Evolutionary conservation across 1,284 basidiomycete genomes (phyloP).

Genomic region (Leccinum laetum): DNA sequence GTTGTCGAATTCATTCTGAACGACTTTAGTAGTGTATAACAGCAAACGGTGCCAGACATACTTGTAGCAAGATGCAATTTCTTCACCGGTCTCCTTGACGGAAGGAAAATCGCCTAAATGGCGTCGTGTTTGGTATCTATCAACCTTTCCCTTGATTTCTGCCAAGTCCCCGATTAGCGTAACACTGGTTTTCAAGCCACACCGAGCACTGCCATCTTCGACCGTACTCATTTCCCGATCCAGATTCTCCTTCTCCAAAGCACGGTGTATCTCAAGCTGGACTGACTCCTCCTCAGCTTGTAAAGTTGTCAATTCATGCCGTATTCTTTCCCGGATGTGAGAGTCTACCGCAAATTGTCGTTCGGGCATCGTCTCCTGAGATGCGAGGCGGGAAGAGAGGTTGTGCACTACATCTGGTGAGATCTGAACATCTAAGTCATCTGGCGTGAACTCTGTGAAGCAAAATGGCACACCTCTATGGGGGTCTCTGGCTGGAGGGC

Average conservation of each 20-base stretch:
- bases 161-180: conserved; percentile 71
- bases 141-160: conserved; percentile 69
- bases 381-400: conserved; percentile 61
- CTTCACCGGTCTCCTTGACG: conserved; percentile 57
- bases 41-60: conserved; percentile 27
- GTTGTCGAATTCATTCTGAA: conserved; percentile 56
- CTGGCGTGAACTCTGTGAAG: conserved; percentile 3
- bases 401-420: conserved; percentile 75
- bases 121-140: conserved; percentile 64
- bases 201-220: conserved; percentile 36
- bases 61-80: conserved; percentile 75
- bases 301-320: conserved; percentile 60
- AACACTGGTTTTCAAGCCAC: conserved; percentile 57
- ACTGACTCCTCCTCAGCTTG: conserved; percentile 67
- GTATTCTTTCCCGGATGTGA: conserved; percentile 66
- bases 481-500: conserved; percentile 63
- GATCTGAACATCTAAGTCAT: conserved; percentile 47
- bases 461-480: conserved; percentile 51
- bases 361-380: conserved; percentile 57
- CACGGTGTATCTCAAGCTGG: conserved; percentile 63
- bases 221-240: conserved; percentile 57
- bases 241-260: conserved; percentile 79
- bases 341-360: conserved; percentile 72
- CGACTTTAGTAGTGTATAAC: conserved; percentile 7
- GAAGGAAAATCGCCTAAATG: conserved; percentile 55